Conservation (phyloP, 2,329 filamentous ascomycete species). For the Scedosporium boydii region DNA sequence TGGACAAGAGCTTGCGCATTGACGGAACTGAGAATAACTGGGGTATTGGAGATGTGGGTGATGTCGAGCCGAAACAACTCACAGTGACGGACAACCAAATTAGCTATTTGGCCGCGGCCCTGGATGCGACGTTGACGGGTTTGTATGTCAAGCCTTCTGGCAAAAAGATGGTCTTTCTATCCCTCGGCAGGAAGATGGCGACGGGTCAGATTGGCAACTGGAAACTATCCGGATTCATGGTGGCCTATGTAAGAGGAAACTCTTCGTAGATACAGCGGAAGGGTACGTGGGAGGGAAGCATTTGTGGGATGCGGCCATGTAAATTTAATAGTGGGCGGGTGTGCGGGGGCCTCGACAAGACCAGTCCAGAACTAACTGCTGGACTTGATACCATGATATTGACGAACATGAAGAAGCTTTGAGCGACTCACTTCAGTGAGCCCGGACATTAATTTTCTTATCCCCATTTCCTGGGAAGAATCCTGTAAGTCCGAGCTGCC, state of each 20-base stretch:
- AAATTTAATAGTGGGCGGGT: background rate
- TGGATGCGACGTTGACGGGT: background rate
- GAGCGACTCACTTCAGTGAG: background rate
- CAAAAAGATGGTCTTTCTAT: constrained; percentile 20
- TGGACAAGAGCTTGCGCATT: background rate
- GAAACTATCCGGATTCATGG: constrained; percentile 21
- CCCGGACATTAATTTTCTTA: too few relatives aligned
- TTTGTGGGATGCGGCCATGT: constrained; percentile 19
- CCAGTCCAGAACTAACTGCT: background rate
- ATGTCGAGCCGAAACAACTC: background rate
- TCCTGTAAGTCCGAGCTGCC: too few relatives aligned
- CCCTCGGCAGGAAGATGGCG: constrained; percentile 17
- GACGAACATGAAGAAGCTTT: too few relatives aligned
- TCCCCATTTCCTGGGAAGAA: too few relatives aligned
- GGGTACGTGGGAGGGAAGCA: constrained; percentile 20
- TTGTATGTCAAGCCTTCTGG: constrained; percentile 7
- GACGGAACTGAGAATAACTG: background rate
- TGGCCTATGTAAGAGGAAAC: constrained; percentile 20
- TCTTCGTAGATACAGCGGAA: constrained; percentile 21
- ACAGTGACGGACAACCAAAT: background rate
- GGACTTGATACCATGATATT: background rate
- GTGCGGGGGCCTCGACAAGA: background rate
- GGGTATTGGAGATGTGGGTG: background rate
- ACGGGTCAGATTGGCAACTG: constrained; percentile 23
- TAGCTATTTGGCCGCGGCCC: background rate